Base-by-base conservation (phyloP, 208 protist species). In the Trypanosoma mega region DNA sequence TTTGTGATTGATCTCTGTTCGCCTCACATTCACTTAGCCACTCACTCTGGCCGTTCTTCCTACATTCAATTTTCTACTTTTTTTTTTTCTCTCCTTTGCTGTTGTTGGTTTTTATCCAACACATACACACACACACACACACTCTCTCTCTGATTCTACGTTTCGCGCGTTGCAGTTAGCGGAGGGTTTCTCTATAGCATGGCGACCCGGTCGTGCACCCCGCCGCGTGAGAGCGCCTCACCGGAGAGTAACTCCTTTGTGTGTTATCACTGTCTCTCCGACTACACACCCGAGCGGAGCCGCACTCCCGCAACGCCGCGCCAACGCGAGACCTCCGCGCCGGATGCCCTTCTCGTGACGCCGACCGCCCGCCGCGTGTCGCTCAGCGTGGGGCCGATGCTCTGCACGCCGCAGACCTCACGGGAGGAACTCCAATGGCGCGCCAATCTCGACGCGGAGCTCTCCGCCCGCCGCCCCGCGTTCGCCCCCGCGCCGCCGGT, bases 341-440 rank as follows among this genome's bases (percentile, higher is more conserved):
- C 53, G 39, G 5, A 37, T 21, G 31, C 31, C 41, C 56, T 66
- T 23, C n/a, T 61, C n/a, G 27, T 61, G 50, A 62, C 58, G 18
- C 64, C 69, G 12, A 54, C 52, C 39, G 6, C 53, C n/a, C 46
- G 52, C 21, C 58, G 50, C 21, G 45, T 50, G 9, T 36, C 45
- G 16, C 18, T 33, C n/a, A 7, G 46, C 16, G 31, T 33, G 26
- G 44, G 29, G 30, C 58, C 50, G 12, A 53, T 79, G 9, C 64
- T 90, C 33, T 90, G 64, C 54, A 93, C 87, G 12, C 87, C 87
- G 4, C 80, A 90, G 52, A 63, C 80, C 5, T 57, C 76, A 7
- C 67, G 70, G 3, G 60, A 62, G 33, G 71, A 78, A 21, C 45
- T 85, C 7, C 68, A 63, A 9, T 66, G 83, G 55, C 84, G 82